These are phyloP conservation scores for Clitopilus passeckerianus DNA, from an alignment of 768 basidiomycete species.

Conservation along the genomic window DNA sequence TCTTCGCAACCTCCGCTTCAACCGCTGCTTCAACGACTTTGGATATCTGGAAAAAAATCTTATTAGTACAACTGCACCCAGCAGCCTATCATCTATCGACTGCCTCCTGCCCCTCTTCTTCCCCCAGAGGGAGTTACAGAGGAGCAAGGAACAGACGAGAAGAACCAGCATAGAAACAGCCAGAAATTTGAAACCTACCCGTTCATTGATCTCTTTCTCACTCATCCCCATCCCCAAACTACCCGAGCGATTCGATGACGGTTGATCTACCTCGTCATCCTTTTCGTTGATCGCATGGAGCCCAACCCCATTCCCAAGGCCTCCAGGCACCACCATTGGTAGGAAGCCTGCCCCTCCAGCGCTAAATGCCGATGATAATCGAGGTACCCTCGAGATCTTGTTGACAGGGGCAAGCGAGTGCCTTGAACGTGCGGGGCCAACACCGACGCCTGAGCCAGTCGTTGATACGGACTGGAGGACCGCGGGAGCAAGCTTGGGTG, in stretches of 20 bases:
- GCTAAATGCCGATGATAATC: conserved; percentile 26
- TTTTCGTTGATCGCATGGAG: conserved; percentile 18
- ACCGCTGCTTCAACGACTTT: conserved; percentile 74
- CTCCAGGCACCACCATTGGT: conserved; percentile 28
- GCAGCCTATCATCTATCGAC: background rate
- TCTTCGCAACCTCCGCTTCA: conserved; percentile 66
- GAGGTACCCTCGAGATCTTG: conserved; percentile 23
- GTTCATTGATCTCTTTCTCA: conserved; percentile 71
- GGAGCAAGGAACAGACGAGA: background rate
- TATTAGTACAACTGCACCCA: background rate
- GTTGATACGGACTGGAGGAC: conserved; percentile 38
- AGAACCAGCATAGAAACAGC: too few relatives aligned
- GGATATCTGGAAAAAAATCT: conserved; percentile 45
- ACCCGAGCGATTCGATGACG: conserved; percentile 23
- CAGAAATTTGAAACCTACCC: conserved; percentile 36
- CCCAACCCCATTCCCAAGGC: conserved; percentile 8
- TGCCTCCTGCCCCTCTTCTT: background rate
- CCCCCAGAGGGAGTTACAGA: background rate
- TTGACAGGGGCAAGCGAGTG: conserved; percentile 29
- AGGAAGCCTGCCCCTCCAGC: conserved; percentile 26
- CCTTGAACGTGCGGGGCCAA: conserved; percentile 19
- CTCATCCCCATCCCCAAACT: conserved; percentile 39
- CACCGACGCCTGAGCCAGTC: conserved; percentile 20
- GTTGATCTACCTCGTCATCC: conserved; percentile 17
- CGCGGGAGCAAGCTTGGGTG: conserved; percentile 40